phyloP scores from a whole-genome alignment of 2,329 filamentous ascomycete genomes.

The Stemphylium lycopersici region DNA sequence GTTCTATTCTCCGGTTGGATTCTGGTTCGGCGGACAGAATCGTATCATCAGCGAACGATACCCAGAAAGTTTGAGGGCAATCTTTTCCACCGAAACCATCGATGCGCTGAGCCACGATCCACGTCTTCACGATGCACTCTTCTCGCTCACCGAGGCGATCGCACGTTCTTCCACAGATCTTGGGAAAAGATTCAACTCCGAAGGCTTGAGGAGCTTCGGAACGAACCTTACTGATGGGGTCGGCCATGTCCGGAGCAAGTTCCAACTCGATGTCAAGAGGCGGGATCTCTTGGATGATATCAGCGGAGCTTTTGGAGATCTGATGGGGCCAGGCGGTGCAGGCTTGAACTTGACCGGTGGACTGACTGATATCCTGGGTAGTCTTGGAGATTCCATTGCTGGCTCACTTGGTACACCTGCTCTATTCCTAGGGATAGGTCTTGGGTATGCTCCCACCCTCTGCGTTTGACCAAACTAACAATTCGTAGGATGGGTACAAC shows the following conservation, averaged over 20 bases:
- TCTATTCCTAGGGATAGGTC: slow-evolving; percentile 38
- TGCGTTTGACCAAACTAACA: slow-evolving; percentile 8
- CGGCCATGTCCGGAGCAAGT: slow-evolving; percentile 10
- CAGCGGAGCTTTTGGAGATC: slow-evolving; percentile 7
- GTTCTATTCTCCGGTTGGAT: slow-evolving; percentile 19
- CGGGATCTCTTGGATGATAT: slow-evolving; percentile 20
- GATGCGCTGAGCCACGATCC: slow-evolving; percentile 32
- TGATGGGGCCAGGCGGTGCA: slow-evolving; percentile 2
- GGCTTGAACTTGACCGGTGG: slow-evolving; percentile 19
- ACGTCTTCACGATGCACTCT: slow-evolving; percentile 27
- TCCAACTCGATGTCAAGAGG: slow-evolving; percentile 2
- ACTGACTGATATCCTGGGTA: slow-evolving; percentile 17
- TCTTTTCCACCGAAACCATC: slow-evolving; percentile 31
- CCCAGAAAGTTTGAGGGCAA: slow-evolving; percentile 9
- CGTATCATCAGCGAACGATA: slow-evolving; percentile 1
- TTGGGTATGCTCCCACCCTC: slow-evolving; percentile 27
- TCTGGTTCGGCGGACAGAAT: slow-evolving; percentile 23
- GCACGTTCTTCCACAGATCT: slow-evolving; percentile 27
- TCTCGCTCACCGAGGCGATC: slow-evolving; percentile 29
- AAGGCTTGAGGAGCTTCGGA: slow-evolving; percentile 24
- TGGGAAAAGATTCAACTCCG: slow-evolving; percentile 21
- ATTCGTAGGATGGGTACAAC: slow-evolving; percentile 30
- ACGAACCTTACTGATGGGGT: slow-evolving; percentile 24
- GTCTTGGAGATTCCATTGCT: slow-evolving; percentile 17
- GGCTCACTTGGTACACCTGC: slow-evolving; percentile 32